These are phyloP conservation scores for Trichoderma aggressivum DNA, from an alignment of 2,329 filamentous ascomycete genomes.

Conservation along the genomic window DNA sequence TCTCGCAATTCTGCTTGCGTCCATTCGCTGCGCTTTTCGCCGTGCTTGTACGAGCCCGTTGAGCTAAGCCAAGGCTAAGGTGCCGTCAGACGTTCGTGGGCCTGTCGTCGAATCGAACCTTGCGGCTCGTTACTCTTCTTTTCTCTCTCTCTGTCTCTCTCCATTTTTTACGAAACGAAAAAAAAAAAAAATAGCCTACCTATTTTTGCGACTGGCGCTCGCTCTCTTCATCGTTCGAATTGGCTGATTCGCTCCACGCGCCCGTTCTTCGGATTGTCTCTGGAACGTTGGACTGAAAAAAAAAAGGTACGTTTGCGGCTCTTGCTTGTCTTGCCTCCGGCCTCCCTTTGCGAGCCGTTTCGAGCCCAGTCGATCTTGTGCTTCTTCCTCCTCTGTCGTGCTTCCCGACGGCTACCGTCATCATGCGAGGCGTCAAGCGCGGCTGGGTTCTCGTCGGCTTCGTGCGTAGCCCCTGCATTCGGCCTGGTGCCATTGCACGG, in stretches of 20 bases:
- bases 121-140: not conserved
- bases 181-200: not conserved
- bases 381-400: conserved; percentile 1
- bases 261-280: not conserved
- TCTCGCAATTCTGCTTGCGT: not conserved
- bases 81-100: not conserved
- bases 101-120: not conserved
- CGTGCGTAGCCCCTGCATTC: conserved; percentile 8
- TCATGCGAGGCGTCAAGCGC: not conserved
- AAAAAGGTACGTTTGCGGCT: conserved; percentile 15
- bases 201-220: not conserved
- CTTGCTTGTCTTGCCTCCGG: conserved; percentile 4
- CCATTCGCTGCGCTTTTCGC: not conserved
- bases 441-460: not conserved
- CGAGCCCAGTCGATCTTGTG: not conserved
- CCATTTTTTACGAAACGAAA: not conserved
- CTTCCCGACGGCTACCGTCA: not conserved
- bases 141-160: not conserved
- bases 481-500: not conserved
- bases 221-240: not conserved
- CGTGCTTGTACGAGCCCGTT: not conserved
- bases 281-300: not conserved
- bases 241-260: conserved; percentile 5
- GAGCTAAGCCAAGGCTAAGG: not conserved
- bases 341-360: not conserved